Evolutionary conservation across 2,329 filamentous ascomycete genomes (phyloP).

Genomic region (Cytospora mali): DNA sequence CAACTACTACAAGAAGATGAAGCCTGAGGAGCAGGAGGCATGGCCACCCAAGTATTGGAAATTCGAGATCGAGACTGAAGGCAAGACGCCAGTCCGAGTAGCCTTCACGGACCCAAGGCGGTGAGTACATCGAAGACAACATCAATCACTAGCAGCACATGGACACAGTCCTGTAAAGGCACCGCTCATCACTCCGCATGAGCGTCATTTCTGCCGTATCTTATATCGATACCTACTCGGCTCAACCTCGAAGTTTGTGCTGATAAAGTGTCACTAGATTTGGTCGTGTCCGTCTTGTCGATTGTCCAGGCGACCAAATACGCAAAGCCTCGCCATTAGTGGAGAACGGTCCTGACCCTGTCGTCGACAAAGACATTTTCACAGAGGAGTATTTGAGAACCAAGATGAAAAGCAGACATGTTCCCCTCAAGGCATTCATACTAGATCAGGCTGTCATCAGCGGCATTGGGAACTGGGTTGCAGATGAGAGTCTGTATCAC

Average conservation of each 20-base stretch:
- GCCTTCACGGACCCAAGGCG: conserved; percentile 86
- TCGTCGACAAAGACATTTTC: conserved; percentile 76
- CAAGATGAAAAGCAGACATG: conserved; percentile 73
- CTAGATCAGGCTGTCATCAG: conserved; percentile 87
- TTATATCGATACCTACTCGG: background rate
- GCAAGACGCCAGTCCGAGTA: conserved; percentile 56
- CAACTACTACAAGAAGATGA: conserved; percentile 77
- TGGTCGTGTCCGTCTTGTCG: conserved; percentile 76
- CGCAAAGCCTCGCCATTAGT: conserved; percentile 76
- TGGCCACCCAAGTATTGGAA: conserved; percentile 95
- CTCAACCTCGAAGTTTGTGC: background rate
- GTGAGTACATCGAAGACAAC: conserved; percentile 4
- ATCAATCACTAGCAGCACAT: background rate
- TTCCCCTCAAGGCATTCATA: conserved; percentile 86
- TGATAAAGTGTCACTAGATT: conserved; percentile 45
- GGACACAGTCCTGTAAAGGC: background rate
- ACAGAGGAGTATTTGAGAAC: conserved; percentile 74
- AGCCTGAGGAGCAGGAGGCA: conserved; percentile 55
- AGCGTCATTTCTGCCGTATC: background rate
- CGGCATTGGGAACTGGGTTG: conserved; percentile 97
- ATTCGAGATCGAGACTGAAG: conserved; percentile 71
- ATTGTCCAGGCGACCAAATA: conserved; percentile 77
- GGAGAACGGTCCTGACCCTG: conserved; percentile 92
- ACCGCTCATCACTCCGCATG: background rate
- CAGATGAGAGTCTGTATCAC: conserved; percentile 90